Conservation (phyloP, 2,329 filamentous ascomycete genomes). For the Stagonosporopsis tanaceti region DNA sequence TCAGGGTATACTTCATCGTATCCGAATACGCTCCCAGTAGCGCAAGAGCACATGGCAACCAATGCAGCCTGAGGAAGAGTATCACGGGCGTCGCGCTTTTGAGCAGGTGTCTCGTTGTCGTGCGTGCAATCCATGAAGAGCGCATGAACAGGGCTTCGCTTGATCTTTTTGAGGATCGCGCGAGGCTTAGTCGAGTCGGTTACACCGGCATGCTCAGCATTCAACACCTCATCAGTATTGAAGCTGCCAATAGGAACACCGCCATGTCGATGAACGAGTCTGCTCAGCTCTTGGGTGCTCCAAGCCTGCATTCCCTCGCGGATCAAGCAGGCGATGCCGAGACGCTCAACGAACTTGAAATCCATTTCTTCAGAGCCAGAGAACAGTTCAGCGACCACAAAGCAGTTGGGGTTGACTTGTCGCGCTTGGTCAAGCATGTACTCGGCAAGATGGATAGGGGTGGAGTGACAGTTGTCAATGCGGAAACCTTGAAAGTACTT, state of each 20-base stretch:
- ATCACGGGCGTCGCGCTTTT: constrained; percentile 93
- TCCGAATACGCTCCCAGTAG: constrained; percentile 95
- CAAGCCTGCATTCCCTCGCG: constrained; percentile 98
- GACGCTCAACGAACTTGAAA: constrained; percentile 91
- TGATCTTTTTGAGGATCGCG: constrained; percentile 81
- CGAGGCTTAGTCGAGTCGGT: constrained; percentile 33
- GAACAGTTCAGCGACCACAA: constrained; percentile 94
- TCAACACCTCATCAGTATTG: constrained; percentile 85
- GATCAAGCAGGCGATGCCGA: constrained; percentile 90
- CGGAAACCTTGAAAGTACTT: constrained; percentile 95
- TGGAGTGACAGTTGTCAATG: constrained; percentile 98
- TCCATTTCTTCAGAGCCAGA: constrained; percentile 96
- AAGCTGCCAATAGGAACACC: constrained; percentile 97
- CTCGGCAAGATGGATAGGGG: constrained; percentile 91
- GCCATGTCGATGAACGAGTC: constrained; percentile 91
- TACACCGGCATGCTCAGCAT: constrained; percentile 59
- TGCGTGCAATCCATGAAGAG: constrained; percentile 99
- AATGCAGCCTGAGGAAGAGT: constrained; percentile 93
- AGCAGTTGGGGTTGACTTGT: constrained; percentile 83
- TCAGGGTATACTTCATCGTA: constrained; percentile 97
- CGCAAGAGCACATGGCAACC: constrained; percentile 94
- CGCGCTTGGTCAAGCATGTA: constrained; percentile 95
- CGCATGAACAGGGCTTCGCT: constrained; percentile 87
- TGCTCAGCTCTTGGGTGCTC: constrained; percentile 91
- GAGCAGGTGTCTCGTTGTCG: constrained; percentile 94